Base-by-base conservation (phyloP, 495 filamentous ascomycete genomes). In the Rostrohypoxylon terebratum region DNA sequence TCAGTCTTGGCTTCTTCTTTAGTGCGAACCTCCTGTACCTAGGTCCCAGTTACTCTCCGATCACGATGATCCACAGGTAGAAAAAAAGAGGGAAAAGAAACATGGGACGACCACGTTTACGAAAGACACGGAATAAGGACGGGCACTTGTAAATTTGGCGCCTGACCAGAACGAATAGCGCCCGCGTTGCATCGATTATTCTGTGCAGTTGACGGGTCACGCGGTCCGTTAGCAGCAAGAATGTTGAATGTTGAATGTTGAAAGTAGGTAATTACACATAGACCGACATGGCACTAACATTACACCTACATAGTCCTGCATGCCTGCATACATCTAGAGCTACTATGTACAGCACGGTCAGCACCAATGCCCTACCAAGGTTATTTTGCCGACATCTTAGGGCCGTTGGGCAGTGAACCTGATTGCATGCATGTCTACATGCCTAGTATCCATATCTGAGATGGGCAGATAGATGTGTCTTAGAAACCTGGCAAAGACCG, bases 191-290 rank as follows among this genome's bases (percentile, higher is more conserved):
- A 40, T 58, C 54, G 45, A 67, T 20, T 14, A 59, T 73, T 62
- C 50, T 45, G 61, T 68, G 65, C 65, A 64, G 71, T 13, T 16
- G 33, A 59, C 33, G 60, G 53, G 60, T 58, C 66, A 66, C 65
- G 55, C 59, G 65, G 65, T 11, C 21, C 23, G 51, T 45, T 54
- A 60, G 23, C 25, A 31, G 42, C 34, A 38, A 8, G 38, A 14
- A 42, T 4, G 28, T 28, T 28, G 28, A 28, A 28, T 28, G 28
- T 28, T 28, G 38, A n/a, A n/a, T n/a, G n/a, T n/a, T n/a, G n/a
- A n/a, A n/a, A n/a, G n/a, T n/a, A n/a, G 9, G 28, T 28, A 45
- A 20, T n/a, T 20, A 44, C 40, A 44, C 16, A 44, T 14, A n/a
- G 3, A 28, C 28, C 28, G 3, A 28, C 28, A 28, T 28, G 28